phyloP scores from a whole-genome alignment of 371 early-diverging fungal species.

The Parasitella parasitica region DNA sequence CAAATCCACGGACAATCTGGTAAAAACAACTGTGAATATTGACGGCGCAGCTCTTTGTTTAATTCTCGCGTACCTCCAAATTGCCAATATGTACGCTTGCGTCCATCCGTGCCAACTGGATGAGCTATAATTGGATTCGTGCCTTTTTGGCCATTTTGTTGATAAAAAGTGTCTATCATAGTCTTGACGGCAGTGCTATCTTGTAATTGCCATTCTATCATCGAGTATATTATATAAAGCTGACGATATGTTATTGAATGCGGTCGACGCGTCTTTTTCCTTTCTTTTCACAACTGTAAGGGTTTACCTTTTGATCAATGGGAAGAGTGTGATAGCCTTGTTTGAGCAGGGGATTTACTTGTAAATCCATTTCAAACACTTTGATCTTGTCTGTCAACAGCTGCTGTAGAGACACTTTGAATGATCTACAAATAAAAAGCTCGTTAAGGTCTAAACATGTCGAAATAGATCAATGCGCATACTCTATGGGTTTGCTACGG shows the following conservation, averaged over 20 bases:
- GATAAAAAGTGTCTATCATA: conserved; percentile 20
- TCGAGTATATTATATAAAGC: conserved; percentile 29
- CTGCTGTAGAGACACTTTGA: conserved; percentile 25
- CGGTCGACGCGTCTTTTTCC: not conserved
- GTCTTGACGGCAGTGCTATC: conserved; percentile 33
- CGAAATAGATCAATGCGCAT: no score
- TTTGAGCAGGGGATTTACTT: conserved; percentile 33
- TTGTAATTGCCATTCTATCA: conserved; percentile 51
- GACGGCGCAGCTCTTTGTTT: not conserved
- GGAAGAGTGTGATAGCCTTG: conserved; percentile 23
- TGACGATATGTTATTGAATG: conserved; percentile 8
- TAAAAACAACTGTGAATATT: not conserved
- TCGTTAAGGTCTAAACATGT: no score
- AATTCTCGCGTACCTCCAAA: conserved; percentile 35
- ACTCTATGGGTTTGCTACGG: conserved; percentile 42
- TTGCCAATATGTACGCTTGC: conserved; percentile 38
- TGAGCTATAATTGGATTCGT: conserved; percentile 18
- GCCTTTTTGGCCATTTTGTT: conserved; percentile 6
- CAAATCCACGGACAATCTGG: conserved; percentile 36
- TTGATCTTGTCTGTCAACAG: conserved; percentile 31
- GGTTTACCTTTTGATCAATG: conserved; percentile 28
- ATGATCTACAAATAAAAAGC: conserved; percentile 7
- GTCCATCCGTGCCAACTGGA: conserved; percentile 31
- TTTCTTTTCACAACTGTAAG: not conserved
- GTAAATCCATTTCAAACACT: conserved; percentile 30